phyloP scores from a whole-genome alignment of 2,329 filamentous ascomycete species.

The Diplodia corticola region DNA sequence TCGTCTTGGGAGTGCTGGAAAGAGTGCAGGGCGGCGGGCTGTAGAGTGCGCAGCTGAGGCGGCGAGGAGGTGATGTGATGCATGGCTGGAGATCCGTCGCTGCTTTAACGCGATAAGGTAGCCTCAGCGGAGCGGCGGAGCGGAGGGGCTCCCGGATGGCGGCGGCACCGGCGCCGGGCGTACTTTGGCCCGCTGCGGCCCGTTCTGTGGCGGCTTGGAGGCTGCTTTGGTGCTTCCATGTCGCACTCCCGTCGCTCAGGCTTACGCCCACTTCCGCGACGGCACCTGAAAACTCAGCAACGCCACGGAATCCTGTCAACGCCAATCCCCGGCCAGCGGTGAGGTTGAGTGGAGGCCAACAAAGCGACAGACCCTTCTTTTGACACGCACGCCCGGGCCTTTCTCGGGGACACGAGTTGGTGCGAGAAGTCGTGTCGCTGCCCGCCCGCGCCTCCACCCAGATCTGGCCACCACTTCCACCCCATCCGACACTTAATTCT shows the following conservation, averaged over 20 bases:
- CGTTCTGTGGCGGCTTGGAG: too few species aligned
- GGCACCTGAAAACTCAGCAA: constrained; percentile 30
- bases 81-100: constrained; percentile 25
- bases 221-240: too few species aligned
- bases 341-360: not conserved
- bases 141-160: not conserved
- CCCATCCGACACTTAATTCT: not conserved
- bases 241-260: not conserved
- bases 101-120: constrained; percentile 33
- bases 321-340: not conserved
- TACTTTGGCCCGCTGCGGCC: constrained; percentile 37
- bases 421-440: too few species aligned
- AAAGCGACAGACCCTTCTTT: not conserved
- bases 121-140: too few species aligned
- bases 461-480: not conserved
- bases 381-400: not conserved
- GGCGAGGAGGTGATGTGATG: constrained; percentile 26
- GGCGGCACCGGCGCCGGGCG: not conserved
- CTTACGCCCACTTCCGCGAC: not conserved
- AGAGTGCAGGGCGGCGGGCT: constrained; percentile 32
- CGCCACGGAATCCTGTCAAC: not conserved
- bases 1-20: constrained; percentile 32
- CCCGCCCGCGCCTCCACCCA: not conserved
- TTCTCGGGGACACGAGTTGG: not conserved
- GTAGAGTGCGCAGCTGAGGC: constrained; percentile 32